Percentiles rank a stretch among this genome's conserved stretches.
Conservation (phyloP, 1,284 basidiomycete species). For the Austroboletus novae-zelandiae region DNA sequence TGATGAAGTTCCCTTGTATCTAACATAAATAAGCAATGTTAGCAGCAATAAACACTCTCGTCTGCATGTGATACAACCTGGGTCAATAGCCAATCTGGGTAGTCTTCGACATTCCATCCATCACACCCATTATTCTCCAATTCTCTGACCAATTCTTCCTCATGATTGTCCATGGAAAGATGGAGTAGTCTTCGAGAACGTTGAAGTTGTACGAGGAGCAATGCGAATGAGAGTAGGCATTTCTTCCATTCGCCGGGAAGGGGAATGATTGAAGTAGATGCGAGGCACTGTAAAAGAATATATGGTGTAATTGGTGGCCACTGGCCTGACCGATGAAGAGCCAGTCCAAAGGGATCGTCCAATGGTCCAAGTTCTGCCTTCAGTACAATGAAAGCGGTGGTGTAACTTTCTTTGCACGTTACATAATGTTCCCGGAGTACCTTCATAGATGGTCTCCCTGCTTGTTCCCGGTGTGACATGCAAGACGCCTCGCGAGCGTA, state of each 20-base stretch:
- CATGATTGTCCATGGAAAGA: background rate
- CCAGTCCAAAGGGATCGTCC: background rate
- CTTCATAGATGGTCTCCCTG: background rate
- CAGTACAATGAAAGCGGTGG: constrained; percentile 13
- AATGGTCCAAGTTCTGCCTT: background rate
- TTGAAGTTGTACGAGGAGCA: constrained; percentile 32
- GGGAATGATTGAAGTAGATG: constrained; percentile 6
- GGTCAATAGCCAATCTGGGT: constrained; percentile 44
- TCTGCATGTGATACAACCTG: constrained; percentile 30
- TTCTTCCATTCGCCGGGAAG: constrained; percentile 26
- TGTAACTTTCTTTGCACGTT: background rate
- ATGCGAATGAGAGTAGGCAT: constrained; percentile 26
- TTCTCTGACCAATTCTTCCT: background rate
- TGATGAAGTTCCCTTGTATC: constrained; percentile 43
- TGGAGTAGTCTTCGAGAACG: constrained; percentile 3
- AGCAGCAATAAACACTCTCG: background rate
- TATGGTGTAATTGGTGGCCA: constrained; percentile 29
- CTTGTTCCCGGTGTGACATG: background rate
- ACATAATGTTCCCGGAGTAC: background rate
- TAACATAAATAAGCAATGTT: constrained; percentile 15
- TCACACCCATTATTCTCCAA: constrained; percentile 20
- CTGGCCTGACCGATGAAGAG: background rate
- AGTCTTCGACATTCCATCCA: constrained; percentile 9
- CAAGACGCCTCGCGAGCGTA: background rate
- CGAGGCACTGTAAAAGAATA: constrained; percentile 23